phyloP scores from a whole-genome alignment of 176 grass and related monocot species.

The Triticum urartu region DNA sequence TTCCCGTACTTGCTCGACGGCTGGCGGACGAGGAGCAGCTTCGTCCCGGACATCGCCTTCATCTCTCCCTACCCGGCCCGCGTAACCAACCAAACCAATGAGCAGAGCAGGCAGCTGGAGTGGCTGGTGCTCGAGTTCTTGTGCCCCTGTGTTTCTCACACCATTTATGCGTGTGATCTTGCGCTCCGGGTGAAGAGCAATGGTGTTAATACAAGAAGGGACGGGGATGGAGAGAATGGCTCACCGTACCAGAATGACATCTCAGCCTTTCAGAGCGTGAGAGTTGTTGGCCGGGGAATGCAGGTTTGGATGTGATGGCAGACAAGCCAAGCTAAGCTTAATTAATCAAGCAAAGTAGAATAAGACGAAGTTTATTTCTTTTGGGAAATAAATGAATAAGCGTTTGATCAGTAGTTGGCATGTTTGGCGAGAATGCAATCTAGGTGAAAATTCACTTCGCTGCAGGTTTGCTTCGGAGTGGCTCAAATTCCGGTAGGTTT shows the following conservation, averaged over 20 bases:
- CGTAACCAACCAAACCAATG: not conserved
- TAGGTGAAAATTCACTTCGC: constrained; percentile 26
- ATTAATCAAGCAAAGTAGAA: constrained; percentile 36
- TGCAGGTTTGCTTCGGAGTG: constrained; percentile 36
- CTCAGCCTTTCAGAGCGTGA: not conserved
- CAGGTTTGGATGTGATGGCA: constrained; percentile 35
- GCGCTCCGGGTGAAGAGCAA: not conserved
- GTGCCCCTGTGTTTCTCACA: not conserved
- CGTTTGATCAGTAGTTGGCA: constrained; percentile 38
- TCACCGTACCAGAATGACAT: constrained; percentile 24
- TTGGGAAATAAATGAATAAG: too few species aligned
- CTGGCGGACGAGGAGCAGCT: constrained; percentile 36
- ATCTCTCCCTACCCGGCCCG: not conserved
- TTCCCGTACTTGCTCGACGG: constrained; percentile 40
- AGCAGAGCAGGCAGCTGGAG: not conserved
- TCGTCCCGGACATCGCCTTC: constrained; percentile 39
- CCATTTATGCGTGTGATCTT: not conserved
- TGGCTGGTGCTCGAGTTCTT: not conserved
- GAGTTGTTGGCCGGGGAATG: constrained; percentile 1
- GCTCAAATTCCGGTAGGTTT: constrained; percentile 49
- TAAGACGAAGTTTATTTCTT: constrained; percentile 12
- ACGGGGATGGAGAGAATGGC: constrained; percentile 5
- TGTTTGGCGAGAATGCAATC: constrained; percentile 46
- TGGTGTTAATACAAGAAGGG: not conserved
- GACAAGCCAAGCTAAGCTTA: not conserved